Evolutionary conservation across 345 rosid species (phyloP), one percentile per base, ranked within the genome.

Genomic region (Erysimum cheiranthoides): DNA sequence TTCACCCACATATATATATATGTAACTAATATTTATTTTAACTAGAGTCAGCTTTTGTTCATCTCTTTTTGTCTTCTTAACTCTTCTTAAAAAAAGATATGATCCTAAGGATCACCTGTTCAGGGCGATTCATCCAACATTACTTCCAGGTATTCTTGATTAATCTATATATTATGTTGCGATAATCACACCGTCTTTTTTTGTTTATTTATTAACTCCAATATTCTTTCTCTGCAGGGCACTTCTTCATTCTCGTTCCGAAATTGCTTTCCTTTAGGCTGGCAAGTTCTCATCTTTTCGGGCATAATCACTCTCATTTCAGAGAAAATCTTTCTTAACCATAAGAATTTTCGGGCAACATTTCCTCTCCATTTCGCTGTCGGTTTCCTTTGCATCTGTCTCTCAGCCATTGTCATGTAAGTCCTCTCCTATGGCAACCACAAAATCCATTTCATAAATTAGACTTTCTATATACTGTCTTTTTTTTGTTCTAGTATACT

Each of bases 181-280:
- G 45, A 10, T 47, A 45, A 16, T 6, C 1, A n/a, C 10, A 21
- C 21, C 1, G 10, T 46, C 21, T 47, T 50, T 17, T 42, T 14
- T 54, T 32, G 16, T 42, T 32, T 60, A 18, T 45, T 42, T 45
- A 14, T n/a, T 45, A 34, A 49, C 46, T 47, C 43, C 45, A 39
- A 8, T 30, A 21, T 21, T 21, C 1, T 35, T 14, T 68, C 49
- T 60, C 40, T 18, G 30, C 88, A 86, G 93, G 93, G 82, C 39
- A 66, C 87, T 76, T 71, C 84, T 4, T 77, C 83, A 30, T 91
- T 90, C 85, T 82, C 89, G 28, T 90, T 90, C 59, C 35, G 49
- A 31, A 50, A 80, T 38, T 84, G 95, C 73, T 77, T 93, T 76
- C 97, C 97, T 78, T 86, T 87, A 16, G 98, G 88, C 16, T 89